A percentile compares a stretch with the other conserved stretches of the same genome.
These are phyloP conservation scores for Starmerella etchellsii DNA, from an alignment of 805 yeast genomes.

Conservation along the genomic window DNA sequence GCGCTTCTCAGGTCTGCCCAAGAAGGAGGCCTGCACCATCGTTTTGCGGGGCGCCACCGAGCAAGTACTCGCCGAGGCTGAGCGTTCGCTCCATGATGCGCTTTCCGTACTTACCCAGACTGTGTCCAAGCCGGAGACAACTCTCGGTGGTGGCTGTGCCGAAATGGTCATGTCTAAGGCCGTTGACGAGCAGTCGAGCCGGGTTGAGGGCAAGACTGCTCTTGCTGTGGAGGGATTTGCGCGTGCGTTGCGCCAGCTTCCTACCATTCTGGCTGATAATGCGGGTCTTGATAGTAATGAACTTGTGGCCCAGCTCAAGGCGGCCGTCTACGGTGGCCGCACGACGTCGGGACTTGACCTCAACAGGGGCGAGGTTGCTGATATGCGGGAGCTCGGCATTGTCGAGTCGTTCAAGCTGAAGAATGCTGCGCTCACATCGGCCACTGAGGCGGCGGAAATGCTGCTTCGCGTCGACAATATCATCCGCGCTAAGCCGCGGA, in stretches of 20 bases:
- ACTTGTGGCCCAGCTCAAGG: slow-evolving; percentile 75
- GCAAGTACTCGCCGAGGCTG: slow-evolving; percentile 91
- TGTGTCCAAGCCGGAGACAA: slow-evolving; percentile 80
- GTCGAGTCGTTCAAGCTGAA: slow-evolving; percentile 89
- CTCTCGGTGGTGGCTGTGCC: slow-evolving; percentile 89
- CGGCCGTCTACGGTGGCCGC: slow-evolving; percentile 84
- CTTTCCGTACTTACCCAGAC: slow-evolving; percentile 90
- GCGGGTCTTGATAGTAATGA: slow-evolving; percentile 95
- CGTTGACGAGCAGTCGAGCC: slow-evolving; percentile 83
- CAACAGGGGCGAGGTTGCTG: slow-evolving; percentile 71
- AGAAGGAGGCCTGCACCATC: slow-evolving; percentile 92
- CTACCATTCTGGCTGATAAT: slow-evolving; percentile 90
- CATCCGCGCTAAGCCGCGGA: slow-evolving; percentile 92
- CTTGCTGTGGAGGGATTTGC: slow-evolving; percentile 92
- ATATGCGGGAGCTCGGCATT: slow-evolving; percentile 86
- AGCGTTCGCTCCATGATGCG: slow-evolving; percentile 94
- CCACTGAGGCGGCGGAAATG: slow-evolving; percentile 97
- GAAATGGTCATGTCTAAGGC: slow-evolving; percentile 96
- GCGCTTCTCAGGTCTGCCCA: slow-evolving; percentile 88
- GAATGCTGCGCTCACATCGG: slow-evolving; percentile 84
- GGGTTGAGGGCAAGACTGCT: slow-evolving; percentile 83
- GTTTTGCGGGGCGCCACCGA: slow-evolving; percentile 96
- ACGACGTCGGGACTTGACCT: slow-evolving; percentile 84
- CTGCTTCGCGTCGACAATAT: slow-evolving; percentile 91
- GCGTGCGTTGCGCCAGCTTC: slow-evolving; percentile 83